Percentiles rank a stretch among this genome's conserved stretches.
Conservation (phyloP, 805 yeast species). For the Yamadazyma ubonensis region DNA sequence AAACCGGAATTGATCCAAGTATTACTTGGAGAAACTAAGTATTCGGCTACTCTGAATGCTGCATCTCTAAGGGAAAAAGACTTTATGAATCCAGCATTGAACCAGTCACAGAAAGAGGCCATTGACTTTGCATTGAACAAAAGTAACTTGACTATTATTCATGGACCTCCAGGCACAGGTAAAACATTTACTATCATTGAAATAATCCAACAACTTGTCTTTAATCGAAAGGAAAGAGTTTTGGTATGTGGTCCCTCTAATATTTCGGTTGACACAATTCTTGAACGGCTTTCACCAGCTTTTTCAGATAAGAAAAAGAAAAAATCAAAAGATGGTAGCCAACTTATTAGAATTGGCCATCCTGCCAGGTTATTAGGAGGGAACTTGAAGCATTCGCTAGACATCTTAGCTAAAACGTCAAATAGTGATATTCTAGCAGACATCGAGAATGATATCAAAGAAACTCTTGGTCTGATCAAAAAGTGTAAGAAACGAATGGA, state of each 20-base stretch:
- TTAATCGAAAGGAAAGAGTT: conserved; percentile 47
- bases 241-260: conserved; percentile 94
- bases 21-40: conserved; percentile 46
- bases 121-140: conserved; percentile 58
- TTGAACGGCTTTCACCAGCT: conserved; percentile 61
- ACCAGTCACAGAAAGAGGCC: conserved; percentile 72
- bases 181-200: conserved; percentile 84
- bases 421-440: conserved; percentile 55
- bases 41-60: conserved; percentile 20
- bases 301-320: conserved; percentile 22
- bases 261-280: conserved; percentile 84
- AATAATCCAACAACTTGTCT: conserved; percentile 67
- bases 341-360: conserved; percentile 82
- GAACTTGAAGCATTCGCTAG: conserved; percentile 71
- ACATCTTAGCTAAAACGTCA: conserved; percentile 58
- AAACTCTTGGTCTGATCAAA: conserved; percentile 53
- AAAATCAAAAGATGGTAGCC: conserved; percentile 23
- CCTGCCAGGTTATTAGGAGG: conserved; percentile 77
- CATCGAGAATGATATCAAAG: conserved; percentile 68
- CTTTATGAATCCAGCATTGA: conserved; percentile 48
- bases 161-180: conserved; percentile 85
- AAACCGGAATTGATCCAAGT: conserved; percentile 37
- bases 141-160: conserved; percentile 61
- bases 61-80: conserved; percentile 12
- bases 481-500: conserved; percentile 65